phyloP scores from a whole-genome alignment of 257 asterid genomes.

The Solanum neorickii region DNA sequence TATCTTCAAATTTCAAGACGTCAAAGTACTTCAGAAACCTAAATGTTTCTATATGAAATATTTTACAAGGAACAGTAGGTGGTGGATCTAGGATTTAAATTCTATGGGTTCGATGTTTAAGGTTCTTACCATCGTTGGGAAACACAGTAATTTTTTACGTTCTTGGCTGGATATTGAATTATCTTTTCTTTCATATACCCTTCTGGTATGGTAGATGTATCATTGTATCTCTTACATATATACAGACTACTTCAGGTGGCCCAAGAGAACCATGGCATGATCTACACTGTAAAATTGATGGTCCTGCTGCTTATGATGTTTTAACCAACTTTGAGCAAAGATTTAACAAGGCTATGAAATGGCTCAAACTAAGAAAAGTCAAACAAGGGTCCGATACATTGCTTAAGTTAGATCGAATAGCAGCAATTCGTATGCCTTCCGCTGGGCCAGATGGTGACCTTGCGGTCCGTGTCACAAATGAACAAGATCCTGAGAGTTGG shows the following conservation, averaged over 20 bases:
- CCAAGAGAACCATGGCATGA: constrained; percentile 99
- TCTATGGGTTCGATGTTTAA: neutral
- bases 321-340: constrained; percentile 94
- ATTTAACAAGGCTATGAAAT: constrained; percentile 78
- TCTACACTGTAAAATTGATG: constrained; percentile 89
- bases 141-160: neutral
- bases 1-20: neutral
- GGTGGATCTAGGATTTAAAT: neutral
- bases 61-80: neutral
- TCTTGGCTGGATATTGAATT: neutral
- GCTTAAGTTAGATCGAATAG: constrained; percentile 65
- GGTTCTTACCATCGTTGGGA: neutral
- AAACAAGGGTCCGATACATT: constrained; percentile 85
- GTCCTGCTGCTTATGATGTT: constrained; percentile 96
- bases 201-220: neutral
- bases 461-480: constrained; percentile 47
- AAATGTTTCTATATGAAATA: neutral
- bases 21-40: neutral
- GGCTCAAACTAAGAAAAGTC: constrained; percentile 69
- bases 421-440: constrained; percentile 80
- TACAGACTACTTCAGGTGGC: constrained; percentile 11
- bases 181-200: neutral
- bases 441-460: constrained; percentile 43
- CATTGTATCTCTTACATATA: neutral
- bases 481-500: constrained; percentile 88